phyloP scores from a whole-genome alignment of 1,284 basidiomycete species.

The Phlebopus sp. region DNA sequence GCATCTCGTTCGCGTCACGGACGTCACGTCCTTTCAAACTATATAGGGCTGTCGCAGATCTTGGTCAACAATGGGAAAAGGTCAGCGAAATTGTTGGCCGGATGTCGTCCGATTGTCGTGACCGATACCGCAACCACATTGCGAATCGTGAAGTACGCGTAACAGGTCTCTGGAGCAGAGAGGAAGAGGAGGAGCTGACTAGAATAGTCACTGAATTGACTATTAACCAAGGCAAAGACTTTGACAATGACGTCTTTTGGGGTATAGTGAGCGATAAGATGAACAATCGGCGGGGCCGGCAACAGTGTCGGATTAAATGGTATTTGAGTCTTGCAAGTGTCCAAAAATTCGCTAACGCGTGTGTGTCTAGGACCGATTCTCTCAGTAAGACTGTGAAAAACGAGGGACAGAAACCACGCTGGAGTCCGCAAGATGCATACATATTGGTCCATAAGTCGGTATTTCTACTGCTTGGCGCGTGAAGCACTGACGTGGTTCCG shows the following conservation, averaged over 20 bases:
- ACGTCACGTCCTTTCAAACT: constrained; percentile 4
- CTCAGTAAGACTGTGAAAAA: constrained; percentile 70
- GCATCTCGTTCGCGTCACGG: background rate
- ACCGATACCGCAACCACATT: constrained; percentile 79
- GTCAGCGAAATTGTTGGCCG: constrained; percentile 66
- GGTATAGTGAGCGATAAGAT: constrained; percentile 69
- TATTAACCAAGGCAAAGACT: constrained; percentile 59
- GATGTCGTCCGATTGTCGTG: constrained; percentile 76
- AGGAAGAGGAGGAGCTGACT: constrained; percentile 70
- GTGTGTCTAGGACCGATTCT: constrained; percentile 63
- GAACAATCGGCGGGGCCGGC: constrained; percentile 68
- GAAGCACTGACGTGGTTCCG: constrained; percentile 7
- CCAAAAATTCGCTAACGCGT: constrained; percentile 3
- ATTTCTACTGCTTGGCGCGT: background rate
- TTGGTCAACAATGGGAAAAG: constrained; percentile 80
- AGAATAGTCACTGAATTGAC: constrained; percentile 72
- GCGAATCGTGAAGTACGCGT: constrained; percentile 55
- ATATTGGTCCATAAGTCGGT: constrained; percentile 78
- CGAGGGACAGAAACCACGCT: constrained; percentile 64
- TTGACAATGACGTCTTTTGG: constrained; percentile 82
- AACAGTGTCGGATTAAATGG: constrained; percentile 87
- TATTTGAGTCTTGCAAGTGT: constrained; percentile 25
- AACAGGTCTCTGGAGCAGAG: constrained; percentile 65
- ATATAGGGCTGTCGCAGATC: constrained; percentile 59
- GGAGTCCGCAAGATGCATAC: constrained; percentile 71